A percentile compares a stretch with the other conserved stretches of the same genome.
phyloP scores from a whole-genome alignment of 202 grass and related monocot genomes.

The Panicum hallii region DNA sequence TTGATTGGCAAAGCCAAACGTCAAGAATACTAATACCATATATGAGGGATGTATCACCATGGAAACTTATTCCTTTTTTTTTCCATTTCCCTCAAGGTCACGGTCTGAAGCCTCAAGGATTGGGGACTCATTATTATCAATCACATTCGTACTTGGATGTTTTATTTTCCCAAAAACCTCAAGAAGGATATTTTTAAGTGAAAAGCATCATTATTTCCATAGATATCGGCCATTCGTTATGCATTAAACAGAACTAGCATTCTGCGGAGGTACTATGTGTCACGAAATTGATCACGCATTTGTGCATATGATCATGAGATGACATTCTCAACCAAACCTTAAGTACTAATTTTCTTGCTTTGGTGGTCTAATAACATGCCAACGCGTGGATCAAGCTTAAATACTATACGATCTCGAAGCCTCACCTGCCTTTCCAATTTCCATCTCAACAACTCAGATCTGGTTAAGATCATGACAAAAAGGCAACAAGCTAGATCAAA shows the following conservation, averaged over 20 bases:
- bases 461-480: slow-evolving; percentile 5
- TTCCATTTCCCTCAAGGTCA: neutral
- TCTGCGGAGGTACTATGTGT: neutral
- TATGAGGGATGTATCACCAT: neutral
- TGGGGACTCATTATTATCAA: neutral
- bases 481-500: slow-evolving; percentile 29
- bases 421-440: neutral
- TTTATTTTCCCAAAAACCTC: neutral
- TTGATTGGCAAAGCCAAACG: neutral
- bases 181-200: neutral
- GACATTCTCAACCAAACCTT: neutral
- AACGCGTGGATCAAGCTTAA: neutral
- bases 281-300: neutral
- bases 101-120: neutral
- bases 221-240: neutral
- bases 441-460: neutral
- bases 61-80: neutral
- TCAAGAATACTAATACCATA: neutral
- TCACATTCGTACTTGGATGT: neutral
- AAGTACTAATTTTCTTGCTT: slow-evolving; percentile 17
- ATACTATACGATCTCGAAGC: neutral
- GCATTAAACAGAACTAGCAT: neutral
- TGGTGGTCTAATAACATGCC: slow-evolving; percentile 7
- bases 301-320: neutral
- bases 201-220: neutral